Conservation (phyloP, 1,284 basidiomycete genomes). For the Ustilago trichophora region DNA sequence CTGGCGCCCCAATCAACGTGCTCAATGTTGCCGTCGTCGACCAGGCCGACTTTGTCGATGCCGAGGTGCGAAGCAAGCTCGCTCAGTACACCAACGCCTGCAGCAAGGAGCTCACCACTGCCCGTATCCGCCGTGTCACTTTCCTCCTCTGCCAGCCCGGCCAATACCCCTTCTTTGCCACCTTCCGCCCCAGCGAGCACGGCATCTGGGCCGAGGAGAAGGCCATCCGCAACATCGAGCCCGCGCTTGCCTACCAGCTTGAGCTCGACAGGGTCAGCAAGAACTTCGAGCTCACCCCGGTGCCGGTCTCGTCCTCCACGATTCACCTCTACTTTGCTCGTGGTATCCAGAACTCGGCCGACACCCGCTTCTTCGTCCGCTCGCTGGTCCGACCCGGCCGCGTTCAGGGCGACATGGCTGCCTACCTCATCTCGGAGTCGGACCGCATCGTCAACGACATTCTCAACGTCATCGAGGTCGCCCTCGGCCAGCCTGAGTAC, state of each 20-base stretch:
- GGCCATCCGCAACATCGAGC: conserved; percentile 97
- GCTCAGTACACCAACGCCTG: conserved; percentile 79
- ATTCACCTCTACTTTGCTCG: conserved; percentile 84
- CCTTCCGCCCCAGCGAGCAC: conserved; percentile 76
- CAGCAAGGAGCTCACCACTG: conserved; percentile 73
- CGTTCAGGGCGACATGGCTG: conserved; percentile 87
- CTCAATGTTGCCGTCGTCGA: conserved; percentile 77
- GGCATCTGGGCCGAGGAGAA: conserved; percentile 91
- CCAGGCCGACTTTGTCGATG: conserved; percentile 79
- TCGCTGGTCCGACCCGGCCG: conserved; percentile 95
- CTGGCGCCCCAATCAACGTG: conserved; percentile 70
- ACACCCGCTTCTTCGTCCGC: conserved; percentile 96
- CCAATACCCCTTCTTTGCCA: conserved; percentile 94
- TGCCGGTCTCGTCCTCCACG: conserved; percentile 78
- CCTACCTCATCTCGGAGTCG: conserved; percentile 97
- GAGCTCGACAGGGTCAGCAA: conserved; percentile 90
- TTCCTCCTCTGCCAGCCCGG: conserved; percentile 90
- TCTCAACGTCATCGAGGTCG: conserved; percentile 85
- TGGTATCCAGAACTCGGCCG: conserved; percentile 93
- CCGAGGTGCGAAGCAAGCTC: conserved; percentile 80
- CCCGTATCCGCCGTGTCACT: conserved; percentile 90
- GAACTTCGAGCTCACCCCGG: conserved; percentile 92
- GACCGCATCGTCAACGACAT: conserved; percentile 94
- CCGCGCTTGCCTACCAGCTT: conserved; percentile 96
- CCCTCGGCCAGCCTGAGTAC: conserved; percentile 63